Conservation (phyloP, 1,284 basidiomycete species). For the Cutaneotrichosporon cavernicola region DNA sequence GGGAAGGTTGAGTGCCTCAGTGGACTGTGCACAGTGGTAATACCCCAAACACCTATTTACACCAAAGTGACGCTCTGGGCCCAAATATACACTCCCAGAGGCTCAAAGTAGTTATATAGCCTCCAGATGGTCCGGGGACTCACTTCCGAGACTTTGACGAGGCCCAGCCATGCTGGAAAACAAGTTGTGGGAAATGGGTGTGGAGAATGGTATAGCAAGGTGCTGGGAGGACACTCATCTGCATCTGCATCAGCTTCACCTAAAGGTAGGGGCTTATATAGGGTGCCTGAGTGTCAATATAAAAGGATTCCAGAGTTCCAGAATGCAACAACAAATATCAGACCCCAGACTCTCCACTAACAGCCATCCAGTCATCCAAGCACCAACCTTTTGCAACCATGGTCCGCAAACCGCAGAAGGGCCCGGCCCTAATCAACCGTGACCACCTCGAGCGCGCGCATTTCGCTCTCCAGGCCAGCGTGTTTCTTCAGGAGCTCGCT, state of each 20-base stretch:
- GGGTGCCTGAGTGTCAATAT: background rate
- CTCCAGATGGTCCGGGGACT: background rate
- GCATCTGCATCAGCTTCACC: background rate
- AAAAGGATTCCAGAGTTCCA: background rate
- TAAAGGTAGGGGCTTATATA: background rate
- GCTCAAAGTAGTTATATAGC: background rate
- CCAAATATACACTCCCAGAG: too few species aligned
- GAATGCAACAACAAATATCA: background rate
- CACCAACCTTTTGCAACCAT: background rate
- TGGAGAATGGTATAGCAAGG: background rate
- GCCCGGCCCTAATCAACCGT: slow-evolving; percentile 35
- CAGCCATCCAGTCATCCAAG: background rate
- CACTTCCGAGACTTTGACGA: slow-evolving; percentile 5
- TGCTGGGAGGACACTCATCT: background rate
- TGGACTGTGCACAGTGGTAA: too few species aligned
- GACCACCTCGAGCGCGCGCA: slow-evolving; percentile 48
- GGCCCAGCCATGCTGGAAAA: background rate
- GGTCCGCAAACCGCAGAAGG: background rate
- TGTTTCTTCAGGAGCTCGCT: slow-evolving; percentile 39
- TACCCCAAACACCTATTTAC: background rate
- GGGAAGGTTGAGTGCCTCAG: background rate
- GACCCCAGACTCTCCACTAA: background rate
- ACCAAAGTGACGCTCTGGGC: background rate
- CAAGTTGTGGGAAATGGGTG: background rate
- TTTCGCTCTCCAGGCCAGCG: slow-evolving; percentile 44